These are phyloP conservation scores for Whalleya microplaca DNA, from an alignment of 2,329 filamentous ascomycete genomes.

Conservation along the genomic window DNA sequence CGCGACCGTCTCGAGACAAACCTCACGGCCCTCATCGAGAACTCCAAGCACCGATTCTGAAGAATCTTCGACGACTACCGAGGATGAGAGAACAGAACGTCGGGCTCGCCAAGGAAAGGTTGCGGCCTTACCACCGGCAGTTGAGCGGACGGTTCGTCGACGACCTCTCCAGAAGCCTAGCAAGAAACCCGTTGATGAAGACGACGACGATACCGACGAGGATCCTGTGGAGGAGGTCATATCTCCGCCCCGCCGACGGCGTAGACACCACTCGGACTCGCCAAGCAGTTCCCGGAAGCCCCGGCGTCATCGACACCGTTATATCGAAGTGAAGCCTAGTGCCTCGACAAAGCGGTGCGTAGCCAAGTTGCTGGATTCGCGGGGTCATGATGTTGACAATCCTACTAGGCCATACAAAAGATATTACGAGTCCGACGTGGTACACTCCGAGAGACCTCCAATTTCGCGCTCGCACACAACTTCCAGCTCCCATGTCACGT, in stretches of 20 bases:
- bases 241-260: conserved; percentile 26
- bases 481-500: conserved; percentile 39
- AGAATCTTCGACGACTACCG: conserved; percentile 41
- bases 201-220: conserved; percentile 14
- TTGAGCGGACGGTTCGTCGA: conserved; percentile 18
- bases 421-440: conserved; percentile 39
- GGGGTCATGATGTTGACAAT: conserved; percentile 17
- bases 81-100: conserved; percentile 36
- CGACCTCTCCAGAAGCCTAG: conserved; percentile 17
- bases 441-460: conserved; percentile 36
- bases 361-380: conserved; percentile 3
- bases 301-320: conserved; percentile 26
- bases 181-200: conserved; percentile 17
- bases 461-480: conserved; percentile 41
- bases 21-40: conserved; percentile 41
- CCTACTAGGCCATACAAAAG: conserved; percentile 30
- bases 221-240: conserved; percentile 19
- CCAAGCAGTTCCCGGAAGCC: conserved; percentile 30
- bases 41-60: conserved; percentile 46
- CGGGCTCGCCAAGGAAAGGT: conserved; percentile 27
- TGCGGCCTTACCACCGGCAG: conserved; percentile 26
- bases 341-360: conserved; percentile 38
- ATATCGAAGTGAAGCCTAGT: conserved; percentile 31
- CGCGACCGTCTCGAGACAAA: conserved; percentile 41
- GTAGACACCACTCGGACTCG: conserved; percentile 31